These are phyloP conservation scores for Metschnikowia lochheadii DNA, from an alignment of 805 yeast species.

Conservation along the genomic window DNA sequence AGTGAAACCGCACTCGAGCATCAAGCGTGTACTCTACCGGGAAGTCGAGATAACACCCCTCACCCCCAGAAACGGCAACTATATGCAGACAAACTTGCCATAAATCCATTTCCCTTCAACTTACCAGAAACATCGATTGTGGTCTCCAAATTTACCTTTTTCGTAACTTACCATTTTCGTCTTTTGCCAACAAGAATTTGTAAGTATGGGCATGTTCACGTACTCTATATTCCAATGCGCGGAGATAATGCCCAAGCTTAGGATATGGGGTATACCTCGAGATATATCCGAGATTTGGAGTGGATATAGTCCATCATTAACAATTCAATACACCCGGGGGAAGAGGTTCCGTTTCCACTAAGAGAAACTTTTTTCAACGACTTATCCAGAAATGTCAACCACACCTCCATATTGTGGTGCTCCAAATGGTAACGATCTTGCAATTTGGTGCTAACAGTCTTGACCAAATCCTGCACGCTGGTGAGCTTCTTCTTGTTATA, in stretches of 20 bases:
- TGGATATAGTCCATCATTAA: slow-evolving; percentile 23
- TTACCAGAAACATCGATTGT: too few species aligned
- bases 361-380: slow-evolving; percentile 10
- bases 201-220: too few species aligned
- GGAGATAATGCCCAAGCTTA: neutral
- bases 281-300: slow-evolving; percentile 19
- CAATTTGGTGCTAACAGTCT: slow-evolving; percentile 12
- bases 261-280: slow-evolving; percentile 16
- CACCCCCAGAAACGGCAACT: too few species aligned
- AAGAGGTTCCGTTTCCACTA: slow-evolving; percentile 1
- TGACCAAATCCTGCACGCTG: slow-evolving; percentile 14
- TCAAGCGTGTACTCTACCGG: neutral
- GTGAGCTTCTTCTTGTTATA: slow-evolving; percentile 12
- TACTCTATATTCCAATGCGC: too few species aligned
- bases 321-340: slow-evolving; percentile 7
- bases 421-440: slow-evolving; percentile 7
- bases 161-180: too few species aligned
- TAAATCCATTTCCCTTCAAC: too few species aligned
- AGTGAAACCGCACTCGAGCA: neutral
- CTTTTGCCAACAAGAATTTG: too few species aligned
- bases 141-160: too few species aligned
- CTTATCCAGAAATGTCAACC: slow-evolving; percentile 12
- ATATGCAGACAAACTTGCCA: too few species aligned
- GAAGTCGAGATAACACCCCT: too few species aligned
- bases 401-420: slow-evolving; percentile 6